Evolutionary conservation across 768 basidiomycete species (phyloP), one percentile per base, ranked within the genome.

Genomic region (Grammothele lineata): DNA sequence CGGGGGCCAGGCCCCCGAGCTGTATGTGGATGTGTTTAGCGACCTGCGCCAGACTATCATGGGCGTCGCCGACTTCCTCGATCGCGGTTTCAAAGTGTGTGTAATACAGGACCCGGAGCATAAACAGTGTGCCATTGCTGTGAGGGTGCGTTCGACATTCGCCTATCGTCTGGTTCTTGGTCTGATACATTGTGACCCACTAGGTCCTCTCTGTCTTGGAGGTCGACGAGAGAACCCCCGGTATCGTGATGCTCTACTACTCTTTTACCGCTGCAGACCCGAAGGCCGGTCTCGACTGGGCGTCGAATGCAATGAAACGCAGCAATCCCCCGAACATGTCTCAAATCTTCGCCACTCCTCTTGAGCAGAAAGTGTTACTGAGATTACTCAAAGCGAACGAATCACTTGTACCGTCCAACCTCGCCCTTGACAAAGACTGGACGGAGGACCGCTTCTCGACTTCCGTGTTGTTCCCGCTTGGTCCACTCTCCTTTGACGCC

Each of bases 401-500:
- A 6, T 68, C 65, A 50, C 59, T 57, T 5, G 45, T 71, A 4
- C 55, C 63, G 0, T 2, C 62, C 6, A 44, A 51, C 3, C 70
- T 62, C 47, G 41, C 59, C 15, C 58, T 65, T 0, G 44, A 45
- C 26, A 33, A 60, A 47, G 26, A 46, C 33, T 33, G 35, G 9
- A 41, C 46, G n/a, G 65, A 67, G 44, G 51, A 56, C 14, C 53
- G 57, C 18, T 63, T 55, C 51, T 52, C 55, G 27, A 26, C 55
- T 7, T 66, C 70, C 7, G 70, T 73, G 44, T 17, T 70, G 1
- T 59, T 76, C 15, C 72, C 69, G 1, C 52, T 72, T 14, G 66
- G 65, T 7, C 67, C 66, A 0, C 50, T 72, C 12, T 57, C 43
- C 23, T 64, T 66, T 60, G 57, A 60, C n/a, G 67, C 67, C n/a